phyloP scores from a whole-genome alignment of 2,329 filamentous ascomycete species.

The Stromatinia cepivora region DNA sequence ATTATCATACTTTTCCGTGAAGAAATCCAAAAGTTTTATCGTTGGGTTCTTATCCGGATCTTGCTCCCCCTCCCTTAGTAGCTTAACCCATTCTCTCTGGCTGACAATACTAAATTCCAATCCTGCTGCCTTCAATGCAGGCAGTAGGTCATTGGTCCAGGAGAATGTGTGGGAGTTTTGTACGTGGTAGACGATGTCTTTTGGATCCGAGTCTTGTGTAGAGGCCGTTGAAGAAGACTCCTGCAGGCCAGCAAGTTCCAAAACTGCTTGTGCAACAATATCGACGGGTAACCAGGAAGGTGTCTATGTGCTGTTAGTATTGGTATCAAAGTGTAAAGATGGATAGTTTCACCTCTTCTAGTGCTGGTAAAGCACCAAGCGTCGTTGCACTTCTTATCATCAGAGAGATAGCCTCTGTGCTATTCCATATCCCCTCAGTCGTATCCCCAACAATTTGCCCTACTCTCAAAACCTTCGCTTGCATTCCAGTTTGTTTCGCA shows the following conservation, averaged over 20 bases:
- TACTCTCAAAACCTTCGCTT: slow-evolving; percentile 46
- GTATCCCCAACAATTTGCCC: slow-evolving; percentile 55
- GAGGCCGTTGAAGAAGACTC: background rate
- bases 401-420: slow-evolving; percentile 53
- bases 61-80: slow-evolving; percentile 48
- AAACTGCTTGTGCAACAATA: slow-evolving; percentile 45
- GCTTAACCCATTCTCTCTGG: slow-evolving; percentile 48
- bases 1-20: slow-evolving; percentile 52
- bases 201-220: slow-evolving; percentile 26
- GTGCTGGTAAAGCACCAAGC: slow-evolving; percentile 47
- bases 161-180: slow-evolving; percentile 50
- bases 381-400: slow-evolving; percentile 50
- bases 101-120: slow-evolving; percentile 48
- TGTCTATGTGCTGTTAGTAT: slow-evolving; percentile 27
- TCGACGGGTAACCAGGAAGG: slow-evolving; percentile 51
- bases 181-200: slow-evolving; percentile 48
- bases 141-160: slow-evolving; percentile 54
- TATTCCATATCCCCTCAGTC: slow-evolving; percentile 51
- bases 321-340: background rate
- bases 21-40: slow-evolving; percentile 55
- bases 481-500: slow-evolving; percentile 40
- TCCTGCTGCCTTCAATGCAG: slow-evolving; percentile 48
- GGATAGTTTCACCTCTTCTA: slow-evolving; percentile 43
- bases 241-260: slow-evolving; percentile 43
- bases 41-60: slow-evolving; percentile 53